phyloP scores from a whole-genome alignment of 2,329 filamentous ascomycete genomes.

The Stagonosporopsis cucurbitacearum region DNA sequence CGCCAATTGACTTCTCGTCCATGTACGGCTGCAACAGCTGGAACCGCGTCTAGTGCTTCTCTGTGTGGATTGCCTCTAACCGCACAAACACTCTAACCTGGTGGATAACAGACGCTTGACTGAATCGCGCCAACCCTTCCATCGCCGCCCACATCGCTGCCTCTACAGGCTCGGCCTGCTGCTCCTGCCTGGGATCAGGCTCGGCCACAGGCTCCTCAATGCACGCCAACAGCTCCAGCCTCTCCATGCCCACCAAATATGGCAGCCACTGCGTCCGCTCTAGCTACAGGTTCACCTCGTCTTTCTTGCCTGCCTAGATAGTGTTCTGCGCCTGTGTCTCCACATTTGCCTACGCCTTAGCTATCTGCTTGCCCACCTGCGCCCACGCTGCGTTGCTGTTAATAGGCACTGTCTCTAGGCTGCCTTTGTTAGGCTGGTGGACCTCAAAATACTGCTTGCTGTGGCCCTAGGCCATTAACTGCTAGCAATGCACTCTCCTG shows the following conservation, averaged over 20 bases:
- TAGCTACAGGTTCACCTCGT: neutral
- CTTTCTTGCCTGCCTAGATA: neutral
- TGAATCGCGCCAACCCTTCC: neutral
- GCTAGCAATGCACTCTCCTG: too few species aligned
- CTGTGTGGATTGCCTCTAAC: neutral
- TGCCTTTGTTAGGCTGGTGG: neutral
- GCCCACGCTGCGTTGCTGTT: neutral
- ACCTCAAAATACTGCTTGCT: neutral
- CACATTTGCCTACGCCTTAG: neutral
- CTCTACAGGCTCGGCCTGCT: neutral
- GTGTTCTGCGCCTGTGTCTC: neutral
- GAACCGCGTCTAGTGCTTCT: neutral
- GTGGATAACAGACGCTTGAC: neutral
- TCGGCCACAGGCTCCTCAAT: neutral
- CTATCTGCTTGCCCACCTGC: conserved; percentile 4
- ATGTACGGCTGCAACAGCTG: conserved; percentile 1
- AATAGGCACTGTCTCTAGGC: neutral
- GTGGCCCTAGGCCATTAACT: neutral
- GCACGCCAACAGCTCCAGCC: neutral
- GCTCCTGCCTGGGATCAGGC: neutral
- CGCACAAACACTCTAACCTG: neutral
- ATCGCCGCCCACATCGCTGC: neutral
- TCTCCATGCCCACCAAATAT: conserved; percentile 1
- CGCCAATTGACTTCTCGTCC: neutral
- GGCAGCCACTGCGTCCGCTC: conserved; percentile 1